phyloP scores from a whole-genome alignment of 257 asterid species.

The Pogostemon cablin region DNA sequence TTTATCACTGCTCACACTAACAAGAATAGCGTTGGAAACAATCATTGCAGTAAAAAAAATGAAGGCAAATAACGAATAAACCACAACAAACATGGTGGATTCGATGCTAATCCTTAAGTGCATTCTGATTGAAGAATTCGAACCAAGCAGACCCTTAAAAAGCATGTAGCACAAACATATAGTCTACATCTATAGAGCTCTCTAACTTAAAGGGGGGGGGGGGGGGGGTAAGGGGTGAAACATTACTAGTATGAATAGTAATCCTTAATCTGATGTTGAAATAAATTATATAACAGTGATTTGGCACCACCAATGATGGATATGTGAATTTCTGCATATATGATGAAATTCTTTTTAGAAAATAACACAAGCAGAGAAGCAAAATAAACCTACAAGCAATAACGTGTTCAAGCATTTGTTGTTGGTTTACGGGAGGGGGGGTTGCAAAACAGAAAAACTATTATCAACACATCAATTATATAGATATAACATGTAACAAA shows the following conservation, averaged over 20 bases:
- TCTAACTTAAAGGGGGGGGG: background rate
- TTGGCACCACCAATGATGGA: conserved; percentile 17
- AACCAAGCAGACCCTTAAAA: background rate
- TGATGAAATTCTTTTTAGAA: too few species aligned
- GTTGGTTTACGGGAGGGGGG: background rate
- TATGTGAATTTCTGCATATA: too few species aligned
- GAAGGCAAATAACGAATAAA: background rate
- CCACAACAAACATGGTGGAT: conserved; percentile 26
- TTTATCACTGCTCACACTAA: conserved; percentile 34
- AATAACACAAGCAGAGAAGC: background rate
- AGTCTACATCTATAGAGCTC: background rate
- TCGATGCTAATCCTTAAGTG: conserved; percentile 27
- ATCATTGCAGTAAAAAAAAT: background rate
- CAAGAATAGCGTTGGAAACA: background rate
- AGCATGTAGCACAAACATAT: too few species aligned
- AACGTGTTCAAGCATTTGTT: background rate
- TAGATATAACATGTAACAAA: conserved; percentile 37
- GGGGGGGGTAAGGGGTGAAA: background rate
- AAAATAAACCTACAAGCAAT: conserved; percentile 20
- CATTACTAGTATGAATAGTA: background rate
- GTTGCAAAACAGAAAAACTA: background rate
- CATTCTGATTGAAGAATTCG: background rate
- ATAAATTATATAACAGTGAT: background rate
- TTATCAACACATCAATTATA: conserved; percentile 28
- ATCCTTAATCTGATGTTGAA: conserved; percentile 7